Evolutionary conservation across 768 basidiomycete species (phyloP).

Genomic region (Naganishia vaughanmartiniae): DNA sequence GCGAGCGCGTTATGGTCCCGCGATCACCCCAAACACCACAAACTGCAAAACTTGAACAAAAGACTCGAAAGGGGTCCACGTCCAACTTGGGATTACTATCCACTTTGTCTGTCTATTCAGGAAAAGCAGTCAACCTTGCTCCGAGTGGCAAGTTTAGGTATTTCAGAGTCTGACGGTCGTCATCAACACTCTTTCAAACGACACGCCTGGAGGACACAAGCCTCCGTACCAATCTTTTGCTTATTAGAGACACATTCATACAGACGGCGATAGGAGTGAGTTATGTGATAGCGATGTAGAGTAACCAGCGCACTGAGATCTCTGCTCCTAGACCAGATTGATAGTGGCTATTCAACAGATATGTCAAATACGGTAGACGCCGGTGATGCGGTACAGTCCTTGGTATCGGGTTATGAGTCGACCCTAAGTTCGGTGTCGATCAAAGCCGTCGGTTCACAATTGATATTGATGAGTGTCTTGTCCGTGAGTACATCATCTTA

Average conservation of each 20-base stretch:
- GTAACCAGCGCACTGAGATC: background rate
- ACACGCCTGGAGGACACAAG: background rate
- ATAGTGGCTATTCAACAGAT: background rate
- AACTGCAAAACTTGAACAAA: background rate
- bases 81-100: background rate
- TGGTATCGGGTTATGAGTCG: slow-evolving; percentile 45
- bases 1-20: background rate
- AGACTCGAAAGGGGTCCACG: background rate
- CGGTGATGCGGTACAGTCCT: slow-evolving; percentile 29
- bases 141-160: background rate
- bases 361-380: slow-evolving; percentile 17
- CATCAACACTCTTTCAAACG: background rate
- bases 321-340: background rate
- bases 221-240: background rate
- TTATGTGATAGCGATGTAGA: background rate
- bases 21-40: slow-evolving; percentile 6
- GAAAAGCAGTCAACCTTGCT: background rate
- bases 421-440: slow-evolving; percentile 48
- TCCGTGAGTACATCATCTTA: slow-evolving; percentile 38
- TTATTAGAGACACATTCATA: background rate
- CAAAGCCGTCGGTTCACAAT: slow-evolving; percentile 52
- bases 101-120: background rate
- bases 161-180: background rate
- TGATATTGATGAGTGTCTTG: slow-evolving; percentile 51
- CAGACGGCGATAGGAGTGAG: background rate